A percentile compares a stretch with the other conserved stretches of the same genome.
These are phyloP conservation scores for Candida nanaspora DNA, from an alignment of 805 yeast genomes.

Conservation along the genomic window DNA sequence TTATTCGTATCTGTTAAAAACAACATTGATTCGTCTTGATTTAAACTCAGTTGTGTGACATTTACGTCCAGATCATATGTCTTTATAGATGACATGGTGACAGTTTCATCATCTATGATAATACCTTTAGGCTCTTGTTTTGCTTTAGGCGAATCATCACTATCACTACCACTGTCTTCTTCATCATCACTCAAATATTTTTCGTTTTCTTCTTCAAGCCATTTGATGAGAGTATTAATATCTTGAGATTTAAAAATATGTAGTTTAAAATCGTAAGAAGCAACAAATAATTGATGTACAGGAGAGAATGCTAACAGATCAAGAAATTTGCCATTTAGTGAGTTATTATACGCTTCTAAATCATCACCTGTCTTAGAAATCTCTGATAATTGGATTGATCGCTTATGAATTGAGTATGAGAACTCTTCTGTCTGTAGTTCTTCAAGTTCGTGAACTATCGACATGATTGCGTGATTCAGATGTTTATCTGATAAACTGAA, in stretches of 20 bases:
- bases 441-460: neutral
- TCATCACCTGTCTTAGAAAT: neutral
- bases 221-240: neutral
- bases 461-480: neutral
- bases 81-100: neutral
- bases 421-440: neutral
- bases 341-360: neutral
- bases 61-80: neutral
- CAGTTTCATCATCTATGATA: neutral
- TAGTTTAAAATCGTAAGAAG: neutral
- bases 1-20: neutral
- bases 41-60: neutral
- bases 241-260: neutral
- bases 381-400: neutral
- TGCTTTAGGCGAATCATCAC: neutral
- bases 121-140: neutral
- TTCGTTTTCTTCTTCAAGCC: neutral
- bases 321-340: neutral
- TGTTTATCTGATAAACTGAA: neutral
- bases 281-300: neutral
- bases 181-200: neutral
- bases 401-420: neutral
- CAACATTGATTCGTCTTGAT: neutral
- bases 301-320: neutral
- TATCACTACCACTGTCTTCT: neutral